A percentile compares a stretch with the other conserved stretches of the same genome.
Evolutionary conservation across 257 asterid genomes (phyloP).

Genomic region (Solanum verrucosum): DNA sequence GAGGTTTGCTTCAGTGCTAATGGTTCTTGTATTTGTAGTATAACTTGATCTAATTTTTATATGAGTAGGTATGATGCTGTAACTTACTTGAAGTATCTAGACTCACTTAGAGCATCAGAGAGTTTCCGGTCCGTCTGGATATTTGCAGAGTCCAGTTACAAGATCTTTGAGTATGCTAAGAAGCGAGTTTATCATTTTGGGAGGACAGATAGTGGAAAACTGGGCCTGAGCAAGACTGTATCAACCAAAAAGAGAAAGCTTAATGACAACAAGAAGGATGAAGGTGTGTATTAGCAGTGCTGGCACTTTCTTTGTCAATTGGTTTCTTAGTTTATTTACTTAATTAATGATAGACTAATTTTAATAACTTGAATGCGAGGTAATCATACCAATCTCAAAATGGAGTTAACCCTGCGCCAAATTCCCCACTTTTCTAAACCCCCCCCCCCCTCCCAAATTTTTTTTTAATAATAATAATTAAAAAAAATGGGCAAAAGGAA

Average conservation of each 20-base stretch:
- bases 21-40: slow-evolving; percentile 1
- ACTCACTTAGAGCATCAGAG: slow-evolving; percentile 96
- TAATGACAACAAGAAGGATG: slow-evolving; percentile 40
- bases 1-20: background rate
- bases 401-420: background rate
- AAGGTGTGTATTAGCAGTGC: slow-evolving; percentile 40
- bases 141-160: slow-evolving; percentile 96
- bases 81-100: slow-evolving; percentile 88
- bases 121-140: slow-evolving; percentile 97
- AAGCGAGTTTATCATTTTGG: slow-evolving; percentile 90
- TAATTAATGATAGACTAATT: background rate
- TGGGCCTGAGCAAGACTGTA: slow-evolving; percentile 35
- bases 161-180: slow-evolving; percentile 89
- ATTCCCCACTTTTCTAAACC: background rate
- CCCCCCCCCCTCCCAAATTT: background rate
- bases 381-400: background rate
- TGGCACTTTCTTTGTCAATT: background rate
- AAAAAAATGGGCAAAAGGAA: background rate
- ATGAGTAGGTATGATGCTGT: slow-evolving; percentile 90
- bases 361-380: background rate
- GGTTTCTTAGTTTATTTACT: slow-evolving; percentile 4
- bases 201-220: slow-evolving; percentile 52
- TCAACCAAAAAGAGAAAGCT: slow-evolving; percentile 63
- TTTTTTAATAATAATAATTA: too few relatives aligned
- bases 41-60: slow-evolving; percentile 2